phyloP scores from a whole-genome alignment of 75 land plant genomes.

The Gnetum montanum region DNA sequence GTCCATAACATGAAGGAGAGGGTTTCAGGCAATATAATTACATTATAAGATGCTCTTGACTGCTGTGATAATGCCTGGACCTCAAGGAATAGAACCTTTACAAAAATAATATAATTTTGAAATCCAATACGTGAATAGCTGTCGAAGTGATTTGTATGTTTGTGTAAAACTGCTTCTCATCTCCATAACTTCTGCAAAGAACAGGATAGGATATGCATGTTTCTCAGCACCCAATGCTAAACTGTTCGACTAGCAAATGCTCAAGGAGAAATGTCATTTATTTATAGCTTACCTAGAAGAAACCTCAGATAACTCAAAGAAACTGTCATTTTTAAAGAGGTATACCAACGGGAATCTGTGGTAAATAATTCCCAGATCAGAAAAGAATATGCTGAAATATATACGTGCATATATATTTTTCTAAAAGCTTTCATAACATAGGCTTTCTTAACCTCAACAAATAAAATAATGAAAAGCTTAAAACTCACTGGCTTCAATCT shows the following conservation, averaged over 20 bases:
- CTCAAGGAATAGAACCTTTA: background rate
- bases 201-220: background rate
- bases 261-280: background rate
- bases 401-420: background rate
- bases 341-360: background rate
- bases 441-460: background rate
- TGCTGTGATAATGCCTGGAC: background rate
- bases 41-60: too few relatives aligned
- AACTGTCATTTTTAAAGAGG: background rate
- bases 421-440: background rate
- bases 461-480: background rate
- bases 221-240: background rate
- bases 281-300: slow-evolving; percentile 5
- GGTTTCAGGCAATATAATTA: too few relatives aligned
- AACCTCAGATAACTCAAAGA: slow-evolving; percentile 2
- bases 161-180: background rate
- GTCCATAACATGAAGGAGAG: too few relatives aligned
- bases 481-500: slow-evolving; percentile 29
- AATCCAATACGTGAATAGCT: slow-evolving; percentile 6
- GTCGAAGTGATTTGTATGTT: background rate
- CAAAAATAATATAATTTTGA: slow-evolving; percentile 2
- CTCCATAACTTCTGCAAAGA: background rate
- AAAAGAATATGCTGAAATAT: background rate
- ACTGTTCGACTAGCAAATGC: background rate
- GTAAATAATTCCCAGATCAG: background rate